Base-by-base conservation (phyloP, 352 stramenopile species). In the Globisporangium acanthophoron region DNA sequence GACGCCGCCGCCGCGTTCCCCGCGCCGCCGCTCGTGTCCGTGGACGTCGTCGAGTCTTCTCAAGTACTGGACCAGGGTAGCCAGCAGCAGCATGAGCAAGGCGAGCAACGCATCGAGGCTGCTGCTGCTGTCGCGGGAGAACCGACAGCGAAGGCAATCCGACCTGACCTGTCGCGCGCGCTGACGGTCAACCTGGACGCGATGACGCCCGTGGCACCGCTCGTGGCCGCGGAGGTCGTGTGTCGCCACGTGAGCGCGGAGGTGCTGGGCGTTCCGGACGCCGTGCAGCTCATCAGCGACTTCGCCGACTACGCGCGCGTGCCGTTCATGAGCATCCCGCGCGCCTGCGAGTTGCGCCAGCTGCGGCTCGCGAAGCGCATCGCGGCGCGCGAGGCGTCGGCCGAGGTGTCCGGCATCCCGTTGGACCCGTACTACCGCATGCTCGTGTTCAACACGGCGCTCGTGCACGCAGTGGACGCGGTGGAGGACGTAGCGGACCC, bases 211-310 rank as follows among this genome's bases (percentile, higher is more conserved):
- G 33, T 60, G 18, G 15, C 47, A 3, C 35, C 45, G 9, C 55
- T 61, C 12, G 24, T 13, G 9, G 16, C 46, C 12, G 37, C 20
- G 33, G 35, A 55, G 11, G 2, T 49, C 24, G 55, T 61, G 16
- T 61, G 46, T 41, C 46, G 55, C 16, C 7, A 55, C 24, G 27
- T 27, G 18, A 18, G 37, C 55, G 35, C 37, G 4, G 55, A 53
- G 7, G 11, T 60, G 12, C 5, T 16, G 3, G 54, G 45, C 1
- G 5, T 60, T 4, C 33, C 20, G 20, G 45, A 60, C 6, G 35
- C 29, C n/a, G 33, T 48, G 4, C 29, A 60, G 33, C 45, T 60
- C 54, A 60, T 60, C 54, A 60, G 54, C 20, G 54, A 60, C 54
- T 54, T 54, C 37, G 20, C 8, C 12, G 45, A 60, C 54, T 54